Evolutionary conservation across 768 basidiomycete genomes (phyloP).

Genomic region (Boletus fagicola): DNA sequence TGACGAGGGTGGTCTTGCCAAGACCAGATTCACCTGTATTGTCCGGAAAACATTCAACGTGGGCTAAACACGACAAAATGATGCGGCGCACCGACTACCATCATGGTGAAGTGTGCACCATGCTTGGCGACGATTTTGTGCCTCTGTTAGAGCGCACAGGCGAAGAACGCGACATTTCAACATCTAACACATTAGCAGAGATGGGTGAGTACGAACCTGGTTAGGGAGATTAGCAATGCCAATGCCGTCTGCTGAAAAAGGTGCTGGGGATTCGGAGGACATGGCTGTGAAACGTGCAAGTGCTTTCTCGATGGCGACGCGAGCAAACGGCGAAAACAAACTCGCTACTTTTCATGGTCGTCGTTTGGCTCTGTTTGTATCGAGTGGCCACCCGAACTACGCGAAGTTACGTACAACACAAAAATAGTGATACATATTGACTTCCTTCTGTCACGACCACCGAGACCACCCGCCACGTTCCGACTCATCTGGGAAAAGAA

Average conservation of each 20-base stretch:
- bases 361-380: conserved; percentile 28
- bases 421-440: neutral
- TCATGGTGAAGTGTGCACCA: conserved; percentile 97
- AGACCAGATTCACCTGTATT: conserved; percentile 88
- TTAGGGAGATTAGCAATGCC: conserved; percentile 97
- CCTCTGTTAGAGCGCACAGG: conserved; percentile 50
- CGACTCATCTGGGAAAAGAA: too few relatives aligned
- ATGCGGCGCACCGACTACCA: conserved; percentile 81
- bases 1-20: conserved; percentile 97
- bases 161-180: neutral
- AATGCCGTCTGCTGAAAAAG: conserved; percentile 70
- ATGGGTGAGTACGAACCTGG: conserved; percentile 61
- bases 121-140: conserved; percentile 99
- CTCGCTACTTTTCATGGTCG: conserved; percentile 22
- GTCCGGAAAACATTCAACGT: neutral
- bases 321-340: conserved; percentile 20
- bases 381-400: conserved; percentile 15
- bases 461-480: too few relatives aligned
- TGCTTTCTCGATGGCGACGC: conserved; percentile 22
- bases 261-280: conserved; percentile 28
- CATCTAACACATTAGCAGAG: neutral
- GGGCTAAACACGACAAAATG: neutral
- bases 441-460: too few relatives aligned
- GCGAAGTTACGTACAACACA: neutral
- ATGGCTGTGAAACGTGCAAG: conserved; percentile 18